Base-by-base conservation (phyloP, 768 basidiomycete genomes). In the Lentinula sp. region DNA sequence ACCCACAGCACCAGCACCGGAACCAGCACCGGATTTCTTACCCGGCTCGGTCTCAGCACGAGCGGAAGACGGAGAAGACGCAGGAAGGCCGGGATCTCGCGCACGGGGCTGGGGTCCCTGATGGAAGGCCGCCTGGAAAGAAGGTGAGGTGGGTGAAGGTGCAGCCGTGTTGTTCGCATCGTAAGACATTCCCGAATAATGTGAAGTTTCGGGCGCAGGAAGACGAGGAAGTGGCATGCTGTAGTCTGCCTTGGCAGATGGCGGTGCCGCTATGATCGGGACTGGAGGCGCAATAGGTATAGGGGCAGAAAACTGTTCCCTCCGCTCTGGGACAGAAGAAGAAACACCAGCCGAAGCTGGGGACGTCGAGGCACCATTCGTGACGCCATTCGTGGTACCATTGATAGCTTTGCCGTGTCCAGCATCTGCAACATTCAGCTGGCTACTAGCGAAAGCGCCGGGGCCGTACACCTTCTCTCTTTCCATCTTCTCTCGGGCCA, bases 401-500 rank as follows among this genome's bases (percentile, higher is more conserved):
- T 40, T 18, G 2, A 13, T 35, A 39, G 4, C 32, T 43, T 4
- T 40, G 31, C 16, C 40, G 28, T 37, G 46, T 5, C 31, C 60
- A 53, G 61, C 59, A 18, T 71, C 77, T 11, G 67, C 67, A 15
- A 91, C 70, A 28, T 87, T 89, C 10, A 95, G 74, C 70, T 95
- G 93, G 0, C 95, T 97, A 58, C 84, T 90, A 2, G 97, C 97
- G 73, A 99, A 99, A 64, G 91, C 87, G 3, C 95, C 95, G 0
- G 88, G 87, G 0, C 96, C 97, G 72, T 95, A 98, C 6, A 99
- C 91, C 56, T 84, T 82, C 66, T 99, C 97, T 59, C 97, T 80
- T 69, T 98, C 95, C 69, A 95, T 79, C 80, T 98, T 98, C 78
- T 99, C 97, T 57, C 93, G 80, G 4, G 95, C 91, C 18, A 99